A percentile compares a stretch with the other conserved stretches of the same genome.
These are phyloP conservation scores for Vaccinium vitisidaea DNA, from an alignment of 148 eudicot genomes.

Conservation along the genomic window DNA sequence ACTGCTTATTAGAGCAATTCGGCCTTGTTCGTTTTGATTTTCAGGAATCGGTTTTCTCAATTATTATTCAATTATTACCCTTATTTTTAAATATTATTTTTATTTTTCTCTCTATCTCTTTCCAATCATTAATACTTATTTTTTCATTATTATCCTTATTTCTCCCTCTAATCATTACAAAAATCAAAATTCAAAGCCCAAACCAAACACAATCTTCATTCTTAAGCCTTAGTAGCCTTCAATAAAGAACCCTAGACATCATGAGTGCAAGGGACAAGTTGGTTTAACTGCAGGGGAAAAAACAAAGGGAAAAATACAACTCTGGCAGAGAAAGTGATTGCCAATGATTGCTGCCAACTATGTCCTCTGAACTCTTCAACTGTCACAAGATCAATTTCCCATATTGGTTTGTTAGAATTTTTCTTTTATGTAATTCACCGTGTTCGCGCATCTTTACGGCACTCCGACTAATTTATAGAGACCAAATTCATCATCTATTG, in stretches of 20 bases:
- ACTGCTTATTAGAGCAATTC: too few species aligned
- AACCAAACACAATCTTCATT: too few species aligned
- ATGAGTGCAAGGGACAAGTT: background rate
- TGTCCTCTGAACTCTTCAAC: background rate
- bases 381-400: background rate
- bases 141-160: too few species aligned
- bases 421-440: background rate
- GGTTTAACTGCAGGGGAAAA: background rate
- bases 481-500: background rate
- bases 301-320: background rate
- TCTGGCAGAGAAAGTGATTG: background rate
- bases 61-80: too few species aligned
- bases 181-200: too few species aligned
- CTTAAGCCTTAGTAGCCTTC: background rate
- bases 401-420: background rate
- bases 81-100: too few species aligned
- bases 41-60: too few species aligned
- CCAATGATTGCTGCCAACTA: conserved; percentile 6
- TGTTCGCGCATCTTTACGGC: background rate
- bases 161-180: too few species aligned
- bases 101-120: too few species aligned
- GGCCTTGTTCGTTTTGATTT: too few species aligned
- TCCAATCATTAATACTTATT: too few species aligned
- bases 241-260: background rate
- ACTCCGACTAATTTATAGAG: background rate